A percentile compares a stretch with the other conserved stretches of the same genome.
These are phyloP conservation scores for Lachnum nothofagi DNA, from an alignment of 2,329 filamentous ascomycete genomes.

Conservation along the genomic window DNA sequence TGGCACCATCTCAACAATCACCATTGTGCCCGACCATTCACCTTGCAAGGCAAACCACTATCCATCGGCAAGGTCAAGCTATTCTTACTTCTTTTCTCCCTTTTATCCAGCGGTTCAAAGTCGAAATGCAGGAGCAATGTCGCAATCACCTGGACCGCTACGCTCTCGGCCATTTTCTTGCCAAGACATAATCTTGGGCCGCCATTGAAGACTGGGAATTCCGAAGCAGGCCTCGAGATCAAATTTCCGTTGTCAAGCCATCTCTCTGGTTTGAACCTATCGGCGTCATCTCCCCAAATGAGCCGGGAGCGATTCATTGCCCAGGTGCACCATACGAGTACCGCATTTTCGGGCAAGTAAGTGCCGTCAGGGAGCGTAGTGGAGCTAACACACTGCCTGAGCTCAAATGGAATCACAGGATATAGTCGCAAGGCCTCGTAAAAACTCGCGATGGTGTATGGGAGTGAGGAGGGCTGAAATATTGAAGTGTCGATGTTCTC, in stretches of 20 bases:
- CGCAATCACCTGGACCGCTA: slow-evolving; percentile 53
- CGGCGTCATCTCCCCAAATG: slow-evolving; percentile 54
- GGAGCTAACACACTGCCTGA: slow-evolving; percentile 52
- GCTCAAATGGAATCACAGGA: slow-evolving; percentile 61
- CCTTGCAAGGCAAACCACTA: slow-evolving; percentile 46
- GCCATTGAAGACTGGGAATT: slow-evolving; percentile 62
- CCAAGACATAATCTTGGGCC: slow-evolving; percentile 57
- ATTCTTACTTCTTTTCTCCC: slow-evolving; percentile 51
- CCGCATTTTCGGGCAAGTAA: slow-evolving; percentile 46
- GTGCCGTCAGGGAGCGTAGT: slow-evolving; percentile 58
- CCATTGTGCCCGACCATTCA: slow-evolving; percentile 9
- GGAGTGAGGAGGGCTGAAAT: slow-evolving; percentile 37
- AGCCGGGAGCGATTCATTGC: slow-evolving; percentile 54
- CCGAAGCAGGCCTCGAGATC: slow-evolving; percentile 44
- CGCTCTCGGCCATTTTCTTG: slow-evolving; percentile 58
- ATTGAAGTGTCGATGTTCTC: slow-evolving; percentile 12
- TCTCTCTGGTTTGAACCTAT: slow-evolving; percentile 51
- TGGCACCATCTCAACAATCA: background rate
- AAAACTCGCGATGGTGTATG: slow-evolving; percentile 57
- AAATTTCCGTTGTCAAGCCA: slow-evolving; percentile 47
- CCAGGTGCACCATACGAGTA: slow-evolving; percentile 61
- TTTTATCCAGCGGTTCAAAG: slow-evolving; percentile 39
- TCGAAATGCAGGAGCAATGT: slow-evolving; percentile 47
- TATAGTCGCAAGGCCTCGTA: slow-evolving; percentile 58
- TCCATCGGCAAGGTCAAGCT: slow-evolving; percentile 62